Base-by-base conservation (phyloP, 768 basidiomycete genomes). In the Pleurotus eryngii region DNA sequence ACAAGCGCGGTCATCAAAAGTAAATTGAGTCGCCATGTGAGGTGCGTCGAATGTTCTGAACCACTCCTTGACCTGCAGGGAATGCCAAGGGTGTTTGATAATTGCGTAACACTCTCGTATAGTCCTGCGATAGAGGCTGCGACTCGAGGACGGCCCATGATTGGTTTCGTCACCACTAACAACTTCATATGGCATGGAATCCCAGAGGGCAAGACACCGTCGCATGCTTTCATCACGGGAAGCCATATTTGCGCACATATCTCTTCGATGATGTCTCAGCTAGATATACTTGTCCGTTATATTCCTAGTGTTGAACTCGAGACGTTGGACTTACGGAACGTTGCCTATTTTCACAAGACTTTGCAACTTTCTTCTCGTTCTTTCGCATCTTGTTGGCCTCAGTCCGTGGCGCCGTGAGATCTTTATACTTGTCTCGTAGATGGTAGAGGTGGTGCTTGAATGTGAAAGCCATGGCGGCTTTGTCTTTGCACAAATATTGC, bases 21-120 rank as follows among this genome's bases (percentile, higher is more conserved):
- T 12, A 39, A 60, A 60, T 5, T 51, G 39, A 14, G 56, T 53
- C 11, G 60, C 57, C 4, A 60, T 39, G 43, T 58, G 57, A 43
- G 58, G 48, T 15, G 20, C n/a, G 43, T 60, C 60, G 35, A 60
- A 55, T 38, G 22, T 51, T 22, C 50, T 18, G 22, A 57, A 46
- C 47, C 48, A 60, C 22, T 37, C 26, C 6, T 26, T 38, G 18
- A 57, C 51, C 11, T 46, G 27, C 27, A 5, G 27, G 20, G 56
- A 51, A 17, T 42, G 17, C 60, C 60, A 60, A 14, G 42, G 42
- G n/a, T 40, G 47, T 3, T 51, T 60, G n/a, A 42, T 47, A 14
- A 60, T 54, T 12, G 37, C 50, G 35, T 55, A 60, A 22, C 20
- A 35, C 35, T 24, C 11, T 5, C 27, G 27, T 30, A 30, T 5